Evolutionary conservation across 306 rosid genomes (phyloP), one percentile per base, ranked within the genome.

Genomic region (Quercus ilex): DNA sequence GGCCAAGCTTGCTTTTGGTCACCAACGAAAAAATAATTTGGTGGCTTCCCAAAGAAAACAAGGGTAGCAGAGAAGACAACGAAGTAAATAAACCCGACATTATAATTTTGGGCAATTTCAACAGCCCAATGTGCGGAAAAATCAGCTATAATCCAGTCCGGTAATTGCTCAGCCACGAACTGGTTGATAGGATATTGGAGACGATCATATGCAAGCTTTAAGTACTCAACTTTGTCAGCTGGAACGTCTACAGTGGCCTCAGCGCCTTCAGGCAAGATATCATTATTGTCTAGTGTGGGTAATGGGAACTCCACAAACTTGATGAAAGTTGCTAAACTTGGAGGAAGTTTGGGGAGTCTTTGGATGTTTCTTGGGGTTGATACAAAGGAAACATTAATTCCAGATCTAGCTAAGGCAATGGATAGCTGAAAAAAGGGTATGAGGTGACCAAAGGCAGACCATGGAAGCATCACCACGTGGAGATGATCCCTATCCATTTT

Each of bases 361-460:
- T 77, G 73, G 77, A 80, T 77, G 77, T 77, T 80, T 38, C 41
- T 80, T 5, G 87, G 84, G 13, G 87, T 80, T 69, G 82, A 65
- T 15, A 84, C 52, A 60, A 63, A 77, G 52, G 77, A 68, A 35
- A 85, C 85, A 38, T 11, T 79, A 26, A 81, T 56, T 71, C 83
- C 83, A 55, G 26, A 26, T 26, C 26, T 26, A 64, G 88, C 86
- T 41, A 85, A 79, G 74, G 77, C 82, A 51, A 75, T 72, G 69
- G 84, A 65, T 51, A 85, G 80, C 30, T 85, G n/a, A 38, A 71
- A 79, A 62, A 83, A 78, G 23, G 83, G 83, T 0, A 70, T 78
- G 25, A 83, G 19, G 80, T 83, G 86, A n/a, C 86, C 83, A 62
- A 83, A 83, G 20, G 84, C 87, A 52, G 41, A 63, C 79, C 84